Base-by-base conservation (phyloP, 306 rosid genomes). In the Castanea mollissima region DNA sequence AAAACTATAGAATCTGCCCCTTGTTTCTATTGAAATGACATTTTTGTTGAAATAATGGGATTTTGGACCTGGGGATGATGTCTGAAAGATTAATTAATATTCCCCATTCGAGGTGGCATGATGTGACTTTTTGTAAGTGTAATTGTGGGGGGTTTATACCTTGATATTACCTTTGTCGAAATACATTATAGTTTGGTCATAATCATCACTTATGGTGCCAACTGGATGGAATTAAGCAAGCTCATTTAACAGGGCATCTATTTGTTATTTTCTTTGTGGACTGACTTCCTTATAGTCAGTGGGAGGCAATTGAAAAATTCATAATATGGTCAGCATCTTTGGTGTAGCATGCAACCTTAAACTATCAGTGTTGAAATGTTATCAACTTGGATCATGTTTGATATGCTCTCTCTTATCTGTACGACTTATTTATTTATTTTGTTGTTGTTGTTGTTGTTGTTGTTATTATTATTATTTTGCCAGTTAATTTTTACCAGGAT, bases 11-110 rank as follows among this genome's bases (percentile, higher is more conserved):
- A 55, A 44, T 74, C 14, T 56, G 71, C 71, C 18, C 21, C 65
- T 64, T 60, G 59, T 78, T 74, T 32, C 52, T 55, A 75, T 32
- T 41, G 67, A 82, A 71, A 29, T 32, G 55, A 21, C 20, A 54
- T 41, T 68, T 63, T 55, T 68, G 19, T 68, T 46, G 34, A 69
- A 73, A 44, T 68, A 62, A 27, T 74, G 29, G 79, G 68, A 68
- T 55, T 69, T 16, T 49, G 4, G 3, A n/a, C 49, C 54, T 72
- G 32, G 29, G 69, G 76, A 74, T 67, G 38, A 34, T 73, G 82
- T 20, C 80, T 46, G 55, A 13, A 71, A 23, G 27, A 38, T 32
- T 29, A 69, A 15, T 52, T 55, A 32, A 15, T 34, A 60, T 35
- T 55, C 12, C 58, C 56, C 19, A 64, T 63, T 16, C 1, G 21